phyloP scores from a whole-genome alignment of 495 filamentous ascomycete genomes.

The Penicillium psychrofluorescens region DNA sequence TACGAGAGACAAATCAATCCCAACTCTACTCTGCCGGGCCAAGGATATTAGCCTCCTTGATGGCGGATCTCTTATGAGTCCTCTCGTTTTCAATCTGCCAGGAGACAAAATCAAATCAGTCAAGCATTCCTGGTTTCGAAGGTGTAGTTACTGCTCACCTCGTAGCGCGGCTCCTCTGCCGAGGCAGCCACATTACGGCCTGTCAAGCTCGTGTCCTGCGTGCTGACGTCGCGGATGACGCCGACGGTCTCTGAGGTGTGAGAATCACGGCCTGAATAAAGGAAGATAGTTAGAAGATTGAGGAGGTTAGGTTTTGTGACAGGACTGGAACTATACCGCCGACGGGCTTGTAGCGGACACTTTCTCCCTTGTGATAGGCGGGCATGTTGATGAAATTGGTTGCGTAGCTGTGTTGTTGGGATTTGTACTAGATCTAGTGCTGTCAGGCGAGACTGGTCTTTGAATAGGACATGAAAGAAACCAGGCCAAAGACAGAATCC shows the following conservation, averaged over 20 bases:
- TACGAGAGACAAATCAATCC: neutral
- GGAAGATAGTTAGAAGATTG: neutral
- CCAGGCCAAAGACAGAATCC: neutral
- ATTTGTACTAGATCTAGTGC: no score
- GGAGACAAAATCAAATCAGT: neutral
- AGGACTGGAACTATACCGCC: conserved; percentile 15
- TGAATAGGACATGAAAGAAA: neutral
- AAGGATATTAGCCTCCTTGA: conserved; percentile 29
- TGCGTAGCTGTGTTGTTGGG: no score
- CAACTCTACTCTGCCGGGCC: conserved; percentile 19
- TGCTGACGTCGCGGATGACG: conserved; percentile 18
- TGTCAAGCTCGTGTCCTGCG: conserved; percentile 9
- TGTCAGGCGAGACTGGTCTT: no score
- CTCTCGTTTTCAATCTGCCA: conserved; percentile 25
- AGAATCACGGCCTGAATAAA: conserved; percentile 17
- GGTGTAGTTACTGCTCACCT: conserved; percentile 9
- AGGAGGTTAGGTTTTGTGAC: no score
- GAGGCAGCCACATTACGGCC: conserved; percentile 19
- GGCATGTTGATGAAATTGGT: conserved; percentile 13
- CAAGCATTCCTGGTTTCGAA: neutral
- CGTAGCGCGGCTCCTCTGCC: conserved; percentile 20
- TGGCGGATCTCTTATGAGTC: conserved; percentile 25
- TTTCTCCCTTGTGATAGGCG: conserved; percentile 16
- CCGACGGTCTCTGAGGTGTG: conserved; percentile 22
- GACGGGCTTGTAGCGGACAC: conserved; percentile 28